Base-by-base conservation (phyloP, 2,329 filamentous ascomycete genomes). In the Aspergillus sojae region DNA sequence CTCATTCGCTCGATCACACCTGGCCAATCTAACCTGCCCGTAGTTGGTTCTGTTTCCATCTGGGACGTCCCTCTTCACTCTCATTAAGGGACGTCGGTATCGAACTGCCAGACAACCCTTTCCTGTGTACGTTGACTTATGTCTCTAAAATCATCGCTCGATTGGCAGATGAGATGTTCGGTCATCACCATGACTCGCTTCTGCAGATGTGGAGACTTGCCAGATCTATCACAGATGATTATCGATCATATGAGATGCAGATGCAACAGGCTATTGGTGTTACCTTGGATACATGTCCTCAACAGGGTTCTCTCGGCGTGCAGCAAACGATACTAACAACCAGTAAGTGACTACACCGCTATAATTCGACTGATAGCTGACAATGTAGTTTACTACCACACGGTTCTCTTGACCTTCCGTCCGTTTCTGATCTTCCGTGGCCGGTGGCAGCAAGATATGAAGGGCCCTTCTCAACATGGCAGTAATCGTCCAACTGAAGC, bases 361-460 rank as follows among this genome's bases (percentile, higher is more conserved):
- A 9, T 19, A 26, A 39, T 7, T 53, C 21, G 3, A 62, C 46
- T 10, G 7, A 7, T 7, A 54, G 56, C 64, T 70, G 36, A 69
- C 16, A 5, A 14, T 11, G 2, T 32, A 82, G 80, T 81, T 45
- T 82, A 82, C 52, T 78, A 82, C 34, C 79, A 80, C 55, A 80
- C 78, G 1, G 64, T 82, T 1, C 66, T 81, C 4, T 63, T 82
- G 7, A 81, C 79, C 0, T 82, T 81, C 58, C 75, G 80, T 0
- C 80, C 81, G 5, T 82, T 82, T 60, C 61, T 82, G 30, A 79
- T 82, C 10, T 75, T 82, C 26, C 74, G 80, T 21, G 79, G 79
- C 4, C 79, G 81, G 61, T 72, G 79, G 67, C 77, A 74, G 56
- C 72, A 76, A 10, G 76, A 80, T 39, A 68, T 62, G 62, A 70